Base-by-base conservation (phyloP, 495 filamentous ascomycete genomes). In the Hypoxylon lienhwacheense region DNA sequence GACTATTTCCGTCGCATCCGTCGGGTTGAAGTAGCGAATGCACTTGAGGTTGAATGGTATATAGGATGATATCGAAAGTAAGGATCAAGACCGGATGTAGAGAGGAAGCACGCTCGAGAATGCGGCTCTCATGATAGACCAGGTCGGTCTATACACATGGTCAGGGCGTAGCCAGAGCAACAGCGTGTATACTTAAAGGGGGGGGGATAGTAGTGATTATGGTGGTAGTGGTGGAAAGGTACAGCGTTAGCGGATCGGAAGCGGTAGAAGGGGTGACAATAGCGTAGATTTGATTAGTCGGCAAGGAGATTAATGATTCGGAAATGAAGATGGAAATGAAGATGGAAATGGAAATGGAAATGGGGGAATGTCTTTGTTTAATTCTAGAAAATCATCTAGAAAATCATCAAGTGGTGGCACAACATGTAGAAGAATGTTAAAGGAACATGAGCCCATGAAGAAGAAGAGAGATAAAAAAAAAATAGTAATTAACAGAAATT, bases 121-220 rank as follows among this genome's bases (percentile, higher is more conserved):
- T 63, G 65, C 65, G 65, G 57, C 65, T 65, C 65, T 62, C 65
- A 65, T 67, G 65, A 55, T 58, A 57, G 58, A 61, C 64, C 47
- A 46, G 49, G 45, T 65, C 65, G 63, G 40, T 60, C 62, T 47
- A 60, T 50, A 44, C 57, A 61, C 65, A 65, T 67, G 55, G 46
- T 65, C 65, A n/a, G 39, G 46, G 37, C 32, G 47, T 53, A 48
- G 47, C 48, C 46, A 37, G 29, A 36, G 44, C 14, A 10, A 31
- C 11, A 14, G 41, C n/a, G n/a, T n/a, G n/a, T n/a, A n/a, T n/a
- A n/a, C n/a, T n/a, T n/a, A n/a, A n/a, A n/a, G n/a, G n/a, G n/a
- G n/a, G n/a, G n/a, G n/a, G n/a, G n/a, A n/a, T n/a, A n/a, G n/a
- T n/a, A n/a, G n/a, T n/a, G n/a, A n/a, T n/a, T n/a, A n/a, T n/a